Conservation (phyloP, 768 basidiomycete species). For the Auricularia cornea region DNA sequence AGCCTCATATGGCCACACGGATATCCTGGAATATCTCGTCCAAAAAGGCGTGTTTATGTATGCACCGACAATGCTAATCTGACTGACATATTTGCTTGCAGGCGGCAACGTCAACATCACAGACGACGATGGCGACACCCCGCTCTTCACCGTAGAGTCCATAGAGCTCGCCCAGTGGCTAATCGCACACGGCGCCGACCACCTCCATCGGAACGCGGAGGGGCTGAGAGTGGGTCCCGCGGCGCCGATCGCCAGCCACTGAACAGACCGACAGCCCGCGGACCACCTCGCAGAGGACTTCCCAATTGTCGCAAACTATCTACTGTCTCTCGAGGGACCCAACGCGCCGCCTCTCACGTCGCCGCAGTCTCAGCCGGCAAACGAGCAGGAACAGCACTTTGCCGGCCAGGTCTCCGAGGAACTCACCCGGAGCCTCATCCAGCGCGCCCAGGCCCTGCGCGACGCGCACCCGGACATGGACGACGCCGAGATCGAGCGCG, state of each 20-base stretch:
- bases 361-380: constrained; percentile 7
- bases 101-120: constrained; percentile 84
- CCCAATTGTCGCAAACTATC: constrained; percentile 53
- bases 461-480: constrained; percentile 22
- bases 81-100: constrained; percentile 22
- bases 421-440: constrained; percentile 60
- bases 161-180: constrained; percentile 70
- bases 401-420: constrained; percentile 42
- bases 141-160: constrained; percentile 83
- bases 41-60: constrained; percentile 48
- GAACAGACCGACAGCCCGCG: constrained; percentile 45
- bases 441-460: constrained; percentile 50
- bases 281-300: constrained; percentile 66
- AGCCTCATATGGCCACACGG: constrained; percentile 79
- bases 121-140: constrained; percentile 86
- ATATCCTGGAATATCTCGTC: constrained; percentile 71
- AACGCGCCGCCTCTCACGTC: constrained; percentile 11
- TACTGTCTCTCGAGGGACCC: constrained; percentile 34
- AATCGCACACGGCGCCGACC: constrained; percentile 64
- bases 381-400: constrained; percentile 55
- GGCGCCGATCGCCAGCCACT: constrained; percentile 1
- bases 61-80: constrained; percentile 1
- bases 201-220: constrained; percentile 55
- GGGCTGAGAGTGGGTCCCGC: constrained; percentile 59
- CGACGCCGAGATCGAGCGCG: constrained; percentile 53